Evolutionary conservation across 2,329 filamentous ascomycete genomes (phyloP).

Genomic region (Claviceps africana): DNA sequence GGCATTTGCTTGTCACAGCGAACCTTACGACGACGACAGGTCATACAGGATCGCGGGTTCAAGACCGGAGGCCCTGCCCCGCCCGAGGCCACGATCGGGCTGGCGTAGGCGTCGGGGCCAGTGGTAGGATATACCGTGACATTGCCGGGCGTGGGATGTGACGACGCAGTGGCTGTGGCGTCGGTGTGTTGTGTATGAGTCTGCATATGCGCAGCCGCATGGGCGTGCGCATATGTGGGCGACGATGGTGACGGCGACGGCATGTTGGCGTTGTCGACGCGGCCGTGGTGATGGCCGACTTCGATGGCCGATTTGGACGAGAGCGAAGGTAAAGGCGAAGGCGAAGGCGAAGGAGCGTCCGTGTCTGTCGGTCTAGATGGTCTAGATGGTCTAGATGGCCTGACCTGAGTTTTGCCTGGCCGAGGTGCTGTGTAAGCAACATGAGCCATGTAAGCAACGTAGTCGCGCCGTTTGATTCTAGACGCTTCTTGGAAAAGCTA

Average conservation of each 20-base stretch:
- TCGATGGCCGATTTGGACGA: constrained; percentile 10
- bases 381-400: background rate
- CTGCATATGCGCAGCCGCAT: background rate
- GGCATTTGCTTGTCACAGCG: constrained; percentile 68
- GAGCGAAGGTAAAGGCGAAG: constrained; percentile 8
- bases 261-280: constrained; percentile 10
- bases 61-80: constrained; percentile 20
- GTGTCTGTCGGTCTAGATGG: too few species aligned
- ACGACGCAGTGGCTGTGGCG: constrained; percentile 5
- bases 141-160: constrained; percentile 13
- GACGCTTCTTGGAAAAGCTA: background rate
- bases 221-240: constrained; percentile 1
- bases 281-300: constrained; percentile 5
- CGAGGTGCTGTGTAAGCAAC: background rate
- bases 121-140: constrained; percentile 27
- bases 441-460: background rate
- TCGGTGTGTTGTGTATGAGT: constrained; percentile 8
- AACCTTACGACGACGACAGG: constrained; percentile 47
- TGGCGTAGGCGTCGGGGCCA: constrained; percentile 24
- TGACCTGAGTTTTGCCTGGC: background rate
- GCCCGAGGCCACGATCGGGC: constrained; percentile 20
- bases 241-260: constrained; percentile 12
- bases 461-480: background rate
- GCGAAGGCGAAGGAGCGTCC: background rate
- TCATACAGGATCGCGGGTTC: constrained; percentile 36